Evolutionary conservation across 192 early-diverging fungal species (phyloP).

Genomic region (Gaertneriomyces sp.): DNA sequence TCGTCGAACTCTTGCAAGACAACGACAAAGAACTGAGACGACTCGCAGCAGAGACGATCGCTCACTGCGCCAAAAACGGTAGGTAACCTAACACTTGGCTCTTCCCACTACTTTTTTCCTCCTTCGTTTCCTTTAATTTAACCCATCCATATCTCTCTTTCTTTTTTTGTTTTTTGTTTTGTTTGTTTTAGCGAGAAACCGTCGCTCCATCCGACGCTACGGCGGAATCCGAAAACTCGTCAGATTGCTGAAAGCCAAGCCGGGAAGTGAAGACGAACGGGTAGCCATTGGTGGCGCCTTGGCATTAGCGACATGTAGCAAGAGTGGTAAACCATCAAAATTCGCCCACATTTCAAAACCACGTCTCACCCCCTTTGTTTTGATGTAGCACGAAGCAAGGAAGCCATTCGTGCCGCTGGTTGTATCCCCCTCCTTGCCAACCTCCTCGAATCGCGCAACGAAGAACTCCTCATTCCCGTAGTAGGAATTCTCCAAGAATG

Average conservation of each 20-base stretch:
- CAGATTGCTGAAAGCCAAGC: constrained; percentile 47
- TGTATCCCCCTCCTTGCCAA: constrained; percentile 59
- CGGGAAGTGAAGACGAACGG: constrained; percentile 46
- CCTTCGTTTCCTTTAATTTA: too few species aligned
- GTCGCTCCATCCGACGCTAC: constrained; percentile 52
- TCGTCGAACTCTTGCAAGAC: constrained; percentile 57
- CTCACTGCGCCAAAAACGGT: constrained; percentile 62
- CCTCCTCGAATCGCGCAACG: constrained; percentile 54
- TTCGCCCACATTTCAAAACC: too few species aligned
- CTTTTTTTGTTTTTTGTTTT: background rate
- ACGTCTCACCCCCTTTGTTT: background rate
- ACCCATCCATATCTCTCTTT: too few species aligned
- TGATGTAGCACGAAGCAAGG: constrained; percentile 51
- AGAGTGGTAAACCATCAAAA: constrained; percentile 40
- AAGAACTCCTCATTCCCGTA: constrained; percentile 58
- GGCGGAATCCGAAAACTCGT: constrained; percentile 60
- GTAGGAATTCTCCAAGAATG: constrained; percentile 64
- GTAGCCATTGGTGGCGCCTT: constrained; percentile 61
- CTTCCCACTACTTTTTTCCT: too few species aligned
- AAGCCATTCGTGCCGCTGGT: constrained; percentile 57
- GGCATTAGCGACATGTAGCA: constrained; percentile 56
- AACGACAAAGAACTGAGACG: constrained; percentile 56
- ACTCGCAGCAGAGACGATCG: constrained; percentile 63
- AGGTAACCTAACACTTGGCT: constrained; percentile 25
- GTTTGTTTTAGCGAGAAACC: constrained; percentile 42